These are phyloP conservation scores for Picochlorum sp. DNA, from an alignment of 139 green algal species.

Conservation along the genomic window DNA sequence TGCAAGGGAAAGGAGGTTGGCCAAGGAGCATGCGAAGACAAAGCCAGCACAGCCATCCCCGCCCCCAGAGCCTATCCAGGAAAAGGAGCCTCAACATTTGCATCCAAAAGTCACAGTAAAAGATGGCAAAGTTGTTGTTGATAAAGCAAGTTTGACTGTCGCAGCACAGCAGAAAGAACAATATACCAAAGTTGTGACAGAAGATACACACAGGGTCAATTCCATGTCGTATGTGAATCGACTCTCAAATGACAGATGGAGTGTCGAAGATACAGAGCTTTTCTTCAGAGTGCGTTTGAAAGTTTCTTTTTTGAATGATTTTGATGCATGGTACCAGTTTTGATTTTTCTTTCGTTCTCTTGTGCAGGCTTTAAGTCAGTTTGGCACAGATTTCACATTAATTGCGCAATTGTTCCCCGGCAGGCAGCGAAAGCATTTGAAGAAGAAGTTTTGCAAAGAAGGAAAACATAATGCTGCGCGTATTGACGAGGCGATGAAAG, in stretches of 20 bases:
- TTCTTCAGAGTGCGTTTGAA: slow-evolving; percentile 49
- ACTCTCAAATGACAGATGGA: slow-evolving; percentile 48
- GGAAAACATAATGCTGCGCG: slow-evolving; percentile 12
- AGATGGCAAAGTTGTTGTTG: slow-evolving; percentile 47
- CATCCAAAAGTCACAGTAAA: slow-evolving; percentile 37
- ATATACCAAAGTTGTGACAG: slow-evolving; percentile 27
- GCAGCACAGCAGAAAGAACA: slow-evolving; percentile 37
- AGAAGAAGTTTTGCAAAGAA: slow-evolving; percentile 47
- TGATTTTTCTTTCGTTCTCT: background rate
- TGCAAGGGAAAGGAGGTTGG: slow-evolving; percentile 2
- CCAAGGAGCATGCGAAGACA: background rate
- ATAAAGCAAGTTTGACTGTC: slow-evolving; percentile 38
- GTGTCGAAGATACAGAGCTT: slow-evolving; percentile 47
- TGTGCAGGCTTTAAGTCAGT: slow-evolving; percentile 41
- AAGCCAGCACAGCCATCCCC: background rate
- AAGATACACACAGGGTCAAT: slow-evolving; percentile 38
- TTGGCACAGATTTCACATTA: slow-evolving; percentile 71
- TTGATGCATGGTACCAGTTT: background rate
- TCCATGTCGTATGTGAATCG: slow-evolving; percentile 41
- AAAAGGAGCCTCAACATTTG: slow-evolving; percentile 1
- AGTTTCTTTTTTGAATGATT: slow-evolving; percentile 3
- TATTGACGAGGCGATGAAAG: slow-evolving; percentile 25
- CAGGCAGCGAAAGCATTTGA: slow-evolving; percentile 48
- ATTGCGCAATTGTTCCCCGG: slow-evolving; percentile 59
- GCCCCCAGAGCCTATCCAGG: background rate